Base-by-base conservation (phyloP, 768 basidiomycete genomes). In the Lyophyllum atratum region DNA sequence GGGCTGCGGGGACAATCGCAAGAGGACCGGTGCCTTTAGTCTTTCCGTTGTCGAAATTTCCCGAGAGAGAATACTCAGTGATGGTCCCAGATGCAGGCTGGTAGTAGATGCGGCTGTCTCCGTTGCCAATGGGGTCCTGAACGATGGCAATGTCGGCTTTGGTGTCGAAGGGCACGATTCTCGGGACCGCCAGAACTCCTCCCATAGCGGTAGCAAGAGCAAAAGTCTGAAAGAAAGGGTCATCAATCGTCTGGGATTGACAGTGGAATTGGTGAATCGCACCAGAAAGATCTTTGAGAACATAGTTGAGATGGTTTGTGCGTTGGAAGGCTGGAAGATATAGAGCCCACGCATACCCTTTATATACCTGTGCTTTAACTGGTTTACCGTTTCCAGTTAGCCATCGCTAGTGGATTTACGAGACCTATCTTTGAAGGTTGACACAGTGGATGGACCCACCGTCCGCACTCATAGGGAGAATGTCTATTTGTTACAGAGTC, bases 31-130 rank as follows among this genome's bases (percentile, higher is more conserved):
- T 21, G 33, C 34, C 21, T n/a, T 17, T 12, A 3, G 34, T 40
- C 31, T 21, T 48, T 1, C 53, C 53, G 1, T 15, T 26, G 24
- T 54, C 53, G 53, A 54, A 54, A 21, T 31, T 10, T 17, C 46
- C 53, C 28, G 22, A 5, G 19, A 54, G n/a, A 19, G 31, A 15
- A 19, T 47, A 47, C 25, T 54, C 53, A 1, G 45, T n/a, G 10
- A 54, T 54, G 22, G 22, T n/a, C 2, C 43, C 44, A 17, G 43
- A 34, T 22, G 45, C 34, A 17, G 53, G 33, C 21, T 54, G 53
- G 25, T 39, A 47, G 45, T 47, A 54, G 43, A 54, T 45, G 19
- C 53, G 53, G 12, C 29, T 39, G 10, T 48, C 45, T 24, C 45
- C 53, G 19, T 48, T 54, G 45, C 29, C 53, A 25, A 4, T 25